Evolutionary conservation across 192 early-diverging fungal genomes (phyloP).

Genomic region (Linnemannia hyalina): DNA sequence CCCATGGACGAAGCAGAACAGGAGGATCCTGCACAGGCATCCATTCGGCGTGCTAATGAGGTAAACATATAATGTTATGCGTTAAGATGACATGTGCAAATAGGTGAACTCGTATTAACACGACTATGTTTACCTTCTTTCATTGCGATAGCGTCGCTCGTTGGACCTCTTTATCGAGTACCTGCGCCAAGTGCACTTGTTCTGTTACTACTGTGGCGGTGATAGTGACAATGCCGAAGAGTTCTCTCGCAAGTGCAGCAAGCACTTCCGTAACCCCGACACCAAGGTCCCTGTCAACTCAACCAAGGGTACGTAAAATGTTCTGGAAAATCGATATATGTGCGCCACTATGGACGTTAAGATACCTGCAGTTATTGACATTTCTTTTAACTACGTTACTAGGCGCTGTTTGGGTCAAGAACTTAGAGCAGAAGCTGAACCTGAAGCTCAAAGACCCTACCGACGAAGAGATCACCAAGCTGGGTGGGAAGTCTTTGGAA

Average conservation of each 20-base stretch:
- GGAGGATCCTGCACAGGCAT: constrained; percentile 26
- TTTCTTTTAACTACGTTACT: neutral
- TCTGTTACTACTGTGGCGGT: constrained; percentile 95
- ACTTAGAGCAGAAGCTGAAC: constrained; percentile 68
- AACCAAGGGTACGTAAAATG: constrained; percentile 13
- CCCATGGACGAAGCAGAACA: constrained; percentile 37
- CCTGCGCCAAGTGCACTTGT: constrained; percentile 90
- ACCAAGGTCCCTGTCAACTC: constrained; percentile 42
- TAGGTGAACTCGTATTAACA: neutral
- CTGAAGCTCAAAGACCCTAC: constrained; percentile 58
- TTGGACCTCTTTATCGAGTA: constrained; percentile 91
- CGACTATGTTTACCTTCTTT: neutral
- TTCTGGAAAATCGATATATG: neutral
- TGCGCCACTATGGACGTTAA: neutral
- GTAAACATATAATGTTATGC: neutral
- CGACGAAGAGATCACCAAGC: constrained; percentile 60
- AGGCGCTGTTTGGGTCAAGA: constrained; percentile 68
- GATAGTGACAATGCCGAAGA: constrained; percentile 89
- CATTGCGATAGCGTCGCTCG: constrained; percentile 26
- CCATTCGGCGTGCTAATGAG: constrained; percentile 20
- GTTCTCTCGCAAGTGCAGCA: constrained; percentile 80
- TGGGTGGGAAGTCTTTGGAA: constrained; percentile 65
- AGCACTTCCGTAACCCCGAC: constrained; percentile 46
- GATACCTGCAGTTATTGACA: neutral
- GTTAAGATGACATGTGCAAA: neutral